Conservation (phyloP, 2,329 filamentous ascomycete genomes). For the Fusarium burgessii region DNA sequence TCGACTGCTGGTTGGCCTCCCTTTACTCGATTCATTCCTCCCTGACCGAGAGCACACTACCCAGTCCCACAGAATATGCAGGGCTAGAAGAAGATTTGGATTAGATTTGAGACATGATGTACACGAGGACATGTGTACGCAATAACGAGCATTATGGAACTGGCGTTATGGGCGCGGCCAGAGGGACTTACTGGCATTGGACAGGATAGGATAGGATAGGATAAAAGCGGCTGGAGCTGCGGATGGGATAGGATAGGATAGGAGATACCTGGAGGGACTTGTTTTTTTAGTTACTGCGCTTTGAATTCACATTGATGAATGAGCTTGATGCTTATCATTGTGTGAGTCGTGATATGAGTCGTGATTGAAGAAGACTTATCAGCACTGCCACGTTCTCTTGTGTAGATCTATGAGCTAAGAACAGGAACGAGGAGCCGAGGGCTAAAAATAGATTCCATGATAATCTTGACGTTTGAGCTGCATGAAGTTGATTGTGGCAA, state of each 20-base stretch:
- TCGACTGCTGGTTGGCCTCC: slow-evolving; percentile 64
- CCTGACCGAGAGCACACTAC: slow-evolving; percentile 41
- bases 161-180: slow-evolving; percentile 36
- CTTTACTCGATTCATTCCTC: slow-evolving; percentile 60
- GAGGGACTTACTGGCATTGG: slow-evolving; percentile 22
- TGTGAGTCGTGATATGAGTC: neutral
- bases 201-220: neutral
- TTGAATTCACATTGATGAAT: slow-evolving; percentile 3
- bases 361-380: neutral
- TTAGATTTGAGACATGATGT: slow-evolving; percentile 19
- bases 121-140: slow-evolving; percentile 17
- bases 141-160: slow-evolving; percentile 17
- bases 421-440: neutral
- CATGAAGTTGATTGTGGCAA: slow-evolving; percentile 6
- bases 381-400: slow-evolving; percentile 24
- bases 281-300: slow-evolving; percentile 1
- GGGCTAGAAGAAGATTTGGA: slow-evolving; percentile 46
- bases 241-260: neutral
- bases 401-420: slow-evolving; percentile 8
- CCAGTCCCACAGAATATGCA: slow-evolving; percentile 48
- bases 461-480: slow-evolving; percentile 8
- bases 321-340: neutral
- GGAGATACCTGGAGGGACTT: slow-evolving; percentile 30
- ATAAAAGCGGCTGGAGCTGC: slow-evolving; percentile 31
- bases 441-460: slow-evolving; percentile 30